Evolutionary conservation across 225 moss, liverwort and hornwort species (phyloP).

Genomic region (Polytrichum commune): DNA sequence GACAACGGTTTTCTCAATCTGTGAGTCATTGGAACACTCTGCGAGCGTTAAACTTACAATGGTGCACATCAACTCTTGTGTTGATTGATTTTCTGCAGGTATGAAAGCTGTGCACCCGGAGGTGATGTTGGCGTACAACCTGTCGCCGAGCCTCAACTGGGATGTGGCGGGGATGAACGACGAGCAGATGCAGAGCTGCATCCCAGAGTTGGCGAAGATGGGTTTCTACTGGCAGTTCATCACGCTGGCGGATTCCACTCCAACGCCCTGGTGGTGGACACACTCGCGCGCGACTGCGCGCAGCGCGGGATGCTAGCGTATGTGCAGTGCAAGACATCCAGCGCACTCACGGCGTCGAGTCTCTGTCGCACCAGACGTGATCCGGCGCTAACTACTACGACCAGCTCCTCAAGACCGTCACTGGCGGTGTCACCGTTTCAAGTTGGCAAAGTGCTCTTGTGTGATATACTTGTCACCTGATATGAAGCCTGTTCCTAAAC

Average conservation of each 20-base stretch:
- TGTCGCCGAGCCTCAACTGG: conserved; percentile 85
- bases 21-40: no score
- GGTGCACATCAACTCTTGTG: no score
- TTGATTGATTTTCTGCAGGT: conserved; percentile 8
- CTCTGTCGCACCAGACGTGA: conserved; percentile 78
- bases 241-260: conserved; percentile 80
- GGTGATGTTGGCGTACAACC: conserved; percentile 72
- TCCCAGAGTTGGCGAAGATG: conserved; percentile 59
- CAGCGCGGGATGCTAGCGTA: conserved; percentile 82
- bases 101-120: conserved; percentile 51
- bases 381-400: conserved; percentile 82
- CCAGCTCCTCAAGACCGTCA: conserved; percentile 73
- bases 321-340: conserved; percentile 82
- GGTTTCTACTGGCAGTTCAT: conserved; percentile 87
- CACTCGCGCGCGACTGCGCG: conserved; percentile 67
- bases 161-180: conserved; percentile 77
- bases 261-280: conserved; percentile 65
- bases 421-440: conserved; percentile 29
- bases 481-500: no score
- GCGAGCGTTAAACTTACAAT: no score
- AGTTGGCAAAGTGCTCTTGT: no score
- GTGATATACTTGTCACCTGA: no score
- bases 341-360: conserved; percentile 74
- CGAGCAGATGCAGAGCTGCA: conserved; percentile 70
- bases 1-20: no score